Conservation (phyloP, 805 yeast genomes). For the Myxozyma geophila region DNA sequence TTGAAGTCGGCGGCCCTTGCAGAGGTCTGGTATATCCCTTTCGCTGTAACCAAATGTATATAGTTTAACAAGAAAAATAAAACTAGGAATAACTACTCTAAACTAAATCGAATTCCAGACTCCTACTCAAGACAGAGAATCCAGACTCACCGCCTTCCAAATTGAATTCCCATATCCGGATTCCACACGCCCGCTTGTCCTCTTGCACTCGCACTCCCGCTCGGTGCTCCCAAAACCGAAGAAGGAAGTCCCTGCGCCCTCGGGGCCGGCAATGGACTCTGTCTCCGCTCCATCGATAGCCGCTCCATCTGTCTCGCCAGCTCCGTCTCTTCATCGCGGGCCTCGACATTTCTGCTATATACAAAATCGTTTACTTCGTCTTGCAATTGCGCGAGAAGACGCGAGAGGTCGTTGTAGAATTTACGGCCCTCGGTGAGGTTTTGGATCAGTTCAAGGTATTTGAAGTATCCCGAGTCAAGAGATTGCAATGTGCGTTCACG, state of each 20-base stretch:
- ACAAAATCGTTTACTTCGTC: slow-evolving; percentile 58
- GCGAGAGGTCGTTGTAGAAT: slow-evolving; percentile 68
- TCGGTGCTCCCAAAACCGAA: slow-evolving; percentile 19
- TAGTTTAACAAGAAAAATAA: too few relatives aligned
- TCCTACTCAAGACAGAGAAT: too few relatives aligned
- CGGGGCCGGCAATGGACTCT: slow-evolving; percentile 33
- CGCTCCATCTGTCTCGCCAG: slow-evolving; percentile 6
- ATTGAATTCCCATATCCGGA: slow-evolving; percentile 33
- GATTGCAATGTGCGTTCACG: slow-evolving; percentile 58
- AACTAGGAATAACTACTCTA: too few relatives aligned
- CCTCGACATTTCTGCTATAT: slow-evolving; percentile 57
- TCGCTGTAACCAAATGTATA: too few relatives aligned
- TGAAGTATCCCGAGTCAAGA: slow-evolving; percentile 56
- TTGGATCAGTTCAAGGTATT: slow-evolving; percentile 59
- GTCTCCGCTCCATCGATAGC: neutral
- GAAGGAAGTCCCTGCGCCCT: slow-evolving; percentile 34
- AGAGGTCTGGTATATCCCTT: too few relatives aligned
- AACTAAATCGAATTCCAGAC: too few relatives aligned
- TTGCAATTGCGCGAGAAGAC: slow-evolving; percentile 52
- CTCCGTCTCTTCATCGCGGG: slow-evolving; percentile 53
- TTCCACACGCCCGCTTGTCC: slow-evolving; percentile 27
- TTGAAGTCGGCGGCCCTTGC: too few relatives aligned
- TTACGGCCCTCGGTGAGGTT: slow-evolving; percentile 70
- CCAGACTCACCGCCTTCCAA: slow-evolving; percentile 15
- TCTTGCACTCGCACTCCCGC: neutral